A percentile compares a stretch with the other conserved stretches of the same genome.
phyloP scores from a whole-genome alignment of 2,329 filamentous ascomycete species.

The Sphaceloma murrayae region DNA sequence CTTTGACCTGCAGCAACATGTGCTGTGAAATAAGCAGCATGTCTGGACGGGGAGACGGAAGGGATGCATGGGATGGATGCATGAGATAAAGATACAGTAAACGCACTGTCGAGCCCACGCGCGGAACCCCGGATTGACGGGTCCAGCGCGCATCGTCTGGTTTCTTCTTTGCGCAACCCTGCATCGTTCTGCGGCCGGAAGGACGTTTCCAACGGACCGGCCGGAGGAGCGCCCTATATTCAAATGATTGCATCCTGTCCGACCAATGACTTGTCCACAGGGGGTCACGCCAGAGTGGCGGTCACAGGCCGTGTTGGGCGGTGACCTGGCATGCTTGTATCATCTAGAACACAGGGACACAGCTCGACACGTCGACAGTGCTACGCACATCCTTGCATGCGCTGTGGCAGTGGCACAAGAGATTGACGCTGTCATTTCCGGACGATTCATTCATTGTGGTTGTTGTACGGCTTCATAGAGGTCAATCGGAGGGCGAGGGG shows the following conservation, averaged over 20 bases:
- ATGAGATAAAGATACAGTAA: background rate
- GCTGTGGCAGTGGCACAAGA: too few relatives aligned
- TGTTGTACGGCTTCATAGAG: too few relatives aligned
- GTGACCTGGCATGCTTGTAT: background rate
- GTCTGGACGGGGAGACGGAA: slow-evolving; percentile 8
- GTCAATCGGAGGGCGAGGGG: too few relatives aligned
- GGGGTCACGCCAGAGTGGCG: background rate
- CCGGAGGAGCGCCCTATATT: background rate
- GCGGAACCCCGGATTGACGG: slow-evolving; percentile 12
- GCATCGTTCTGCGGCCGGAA: slow-evolving; percentile 14
- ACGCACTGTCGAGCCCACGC: slow-evolving; percentile 6
- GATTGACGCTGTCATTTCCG: too few relatives aligned
- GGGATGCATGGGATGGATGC: too few relatives aligned
- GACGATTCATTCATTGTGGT: too few relatives aligned
- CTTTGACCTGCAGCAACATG: background rate
- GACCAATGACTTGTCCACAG: slow-evolving; percentile 2
- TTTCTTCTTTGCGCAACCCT: slow-evolving; percentile 2
- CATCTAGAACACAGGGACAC: too few relatives aligned
- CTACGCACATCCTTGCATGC: too few relatives aligned
- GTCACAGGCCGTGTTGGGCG: background rate
- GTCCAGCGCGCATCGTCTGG: background rate
- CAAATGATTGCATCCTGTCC: slow-evolving; percentile 7
- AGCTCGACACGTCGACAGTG: too few relatives aligned
- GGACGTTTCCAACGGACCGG: slow-evolving; percentile 1
- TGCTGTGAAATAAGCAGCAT: background rate